These are phyloP conservation scores for Nitzschia sp. DNA, from an alignment of 108 stramenopile genomes.

Conservation along the genomic window DNA sequence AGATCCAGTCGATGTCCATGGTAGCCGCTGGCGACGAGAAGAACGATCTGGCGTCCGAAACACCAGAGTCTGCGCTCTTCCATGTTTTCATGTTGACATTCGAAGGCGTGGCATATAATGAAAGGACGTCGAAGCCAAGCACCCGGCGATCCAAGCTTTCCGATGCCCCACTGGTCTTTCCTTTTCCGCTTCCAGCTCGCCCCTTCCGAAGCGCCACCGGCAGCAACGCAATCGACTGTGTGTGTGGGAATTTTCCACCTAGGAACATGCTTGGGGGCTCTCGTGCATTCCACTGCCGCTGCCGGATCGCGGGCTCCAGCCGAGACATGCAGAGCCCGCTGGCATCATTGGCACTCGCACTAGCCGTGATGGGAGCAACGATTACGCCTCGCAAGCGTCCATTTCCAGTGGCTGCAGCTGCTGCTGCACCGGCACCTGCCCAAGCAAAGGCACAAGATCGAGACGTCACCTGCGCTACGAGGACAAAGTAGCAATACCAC, in stretches of 20 bases:
- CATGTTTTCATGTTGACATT: background rate
- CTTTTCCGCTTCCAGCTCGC: too few relatives aligned
- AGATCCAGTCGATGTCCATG: too few relatives aligned
- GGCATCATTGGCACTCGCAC: too few relatives aligned
- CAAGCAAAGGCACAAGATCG: background rate
- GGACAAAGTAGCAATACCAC: background rate
- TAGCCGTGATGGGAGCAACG: too few relatives aligned
- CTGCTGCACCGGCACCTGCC: too few relatives aligned
- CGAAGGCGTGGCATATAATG: background rate
- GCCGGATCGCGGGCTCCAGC: background rate
- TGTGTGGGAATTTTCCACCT: background rate
- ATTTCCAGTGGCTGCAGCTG: too few relatives aligned
- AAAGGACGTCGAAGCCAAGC: conserved; percentile 15
- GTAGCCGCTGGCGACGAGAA: too few relatives aligned
- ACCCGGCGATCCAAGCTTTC: background rate
- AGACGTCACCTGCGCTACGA: background rate
- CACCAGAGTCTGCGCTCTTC: background rate
- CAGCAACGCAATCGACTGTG: background rate
- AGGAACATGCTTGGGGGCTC: background rate
- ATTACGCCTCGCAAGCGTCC: too few relatives aligned
- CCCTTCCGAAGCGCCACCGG: background rate
- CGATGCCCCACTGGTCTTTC: background rate
- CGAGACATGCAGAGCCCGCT: background rate
- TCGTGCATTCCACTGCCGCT: background rate
- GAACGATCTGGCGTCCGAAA: too few relatives aligned